Evolutionary conservation across 208 protist genomes (phyloP), one percentile per base, ranked within the genome.

Genomic region (Acanthamoeba sp.): DNA sequence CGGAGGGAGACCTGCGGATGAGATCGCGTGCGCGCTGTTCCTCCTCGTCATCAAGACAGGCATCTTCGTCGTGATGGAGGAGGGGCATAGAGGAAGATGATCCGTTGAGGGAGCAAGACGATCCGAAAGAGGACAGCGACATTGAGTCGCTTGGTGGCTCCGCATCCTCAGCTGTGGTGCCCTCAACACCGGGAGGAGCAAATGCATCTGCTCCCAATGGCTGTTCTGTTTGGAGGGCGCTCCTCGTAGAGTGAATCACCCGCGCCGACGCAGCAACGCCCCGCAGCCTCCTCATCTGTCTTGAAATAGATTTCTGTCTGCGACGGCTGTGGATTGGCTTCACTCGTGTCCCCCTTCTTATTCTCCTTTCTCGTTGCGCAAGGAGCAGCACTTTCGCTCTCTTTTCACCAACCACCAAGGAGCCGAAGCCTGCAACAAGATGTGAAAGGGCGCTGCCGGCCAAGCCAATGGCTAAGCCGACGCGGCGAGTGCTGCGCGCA

Each of bases 1-100:
- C 18, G n/a, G n/a, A n/a, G n/a, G n/a, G n/a, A n/a, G n/a, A 76
- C 66, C 69, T 78, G 69, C 69, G 69, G 20, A 78, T 78, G 36
- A 45, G 32, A 48, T 78, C 69, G 36, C 69, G 69, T 1, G 69
- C 69, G 0, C 48, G 29, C 22, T 78, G 20, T 36, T 78, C 69
- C 14, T 78, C 69, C 9, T 78, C 69, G 20, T 78, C 69, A 48
- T 45, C 69, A 18, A 16, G 6, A 4, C 7, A 32, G 66, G 40
- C 5, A 9, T 38, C n/a, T 27, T 34, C 7, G 1, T 6, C 7
- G 24, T 34, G 14, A 24, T 18, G 9, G 24, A 20, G 34, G 66
- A 32, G 12, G 32, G 66, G 32, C 0, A 29, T 29, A 32, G 57
- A 76, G 24, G 66, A 76, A 0, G 32, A 42, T 29, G 66, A 38